A percentile compares a stretch with the other conserved stretches of the same genome.
These are phyloP conservation scores for Metschnikowia henanensis DNA, from an alignment of 805 yeast species.

Conservation along the genomic window DNA sequence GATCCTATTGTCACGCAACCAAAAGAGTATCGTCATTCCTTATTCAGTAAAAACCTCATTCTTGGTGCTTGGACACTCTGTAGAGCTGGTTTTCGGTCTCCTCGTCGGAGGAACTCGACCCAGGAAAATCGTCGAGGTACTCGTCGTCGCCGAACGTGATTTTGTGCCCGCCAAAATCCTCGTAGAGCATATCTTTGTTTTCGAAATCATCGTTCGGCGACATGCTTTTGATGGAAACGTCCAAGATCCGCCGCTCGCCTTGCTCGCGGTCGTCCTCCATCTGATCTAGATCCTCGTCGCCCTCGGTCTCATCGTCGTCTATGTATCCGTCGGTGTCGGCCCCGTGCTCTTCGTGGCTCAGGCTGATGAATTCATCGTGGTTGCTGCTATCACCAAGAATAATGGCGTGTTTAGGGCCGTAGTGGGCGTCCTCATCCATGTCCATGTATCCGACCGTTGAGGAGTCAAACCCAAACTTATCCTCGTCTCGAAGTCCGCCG, in stretches of 20 bases:
- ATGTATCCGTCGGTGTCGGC: slow-evolving; percentile 9
- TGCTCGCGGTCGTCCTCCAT: slow-evolving; percentile 16
- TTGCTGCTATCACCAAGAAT: slow-evolving; percentile 37
- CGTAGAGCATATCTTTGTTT: slow-evolving; percentile 22
- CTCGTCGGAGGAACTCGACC: slow-evolving; percentile 45
- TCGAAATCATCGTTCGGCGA: slow-evolving; percentile 27
- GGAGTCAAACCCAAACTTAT: slow-evolving; percentile 29
- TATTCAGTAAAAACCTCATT: slow-evolving; percentile 19
- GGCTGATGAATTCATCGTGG: slow-evolving; percentile 33
- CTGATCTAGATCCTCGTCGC: slow-evolving; percentile 20
- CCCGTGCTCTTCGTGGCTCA: slow-evolving; percentile 11
- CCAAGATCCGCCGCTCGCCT: slow-evolving; percentile 17
- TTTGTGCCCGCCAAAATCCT: slow-evolving; percentile 26
- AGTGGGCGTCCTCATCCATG: slow-evolving; percentile 33
- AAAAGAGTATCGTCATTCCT: not conserved
- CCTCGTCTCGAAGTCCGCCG: slow-evolving; percentile 10
- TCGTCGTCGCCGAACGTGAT: slow-evolving; percentile 24
- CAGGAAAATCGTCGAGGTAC: slow-evolving; percentile 41
- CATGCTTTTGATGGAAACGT: slow-evolving; percentile 30
- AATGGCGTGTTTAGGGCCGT: slow-evolving; percentile 20
- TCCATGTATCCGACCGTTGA: slow-evolving; percentile 41
- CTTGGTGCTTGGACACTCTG: slow-evolving; percentile 41
- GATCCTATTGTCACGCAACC: too few relatives aligned
- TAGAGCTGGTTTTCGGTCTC: slow-evolving; percentile 37
- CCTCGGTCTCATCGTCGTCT: slow-evolving; percentile 24